Percentiles rank a stretch among this genome's conserved stretches.
Evolutionary conservation across 441 rosid genomes (phyloP).

Genomic region (Erodium moschatum): DNA sequence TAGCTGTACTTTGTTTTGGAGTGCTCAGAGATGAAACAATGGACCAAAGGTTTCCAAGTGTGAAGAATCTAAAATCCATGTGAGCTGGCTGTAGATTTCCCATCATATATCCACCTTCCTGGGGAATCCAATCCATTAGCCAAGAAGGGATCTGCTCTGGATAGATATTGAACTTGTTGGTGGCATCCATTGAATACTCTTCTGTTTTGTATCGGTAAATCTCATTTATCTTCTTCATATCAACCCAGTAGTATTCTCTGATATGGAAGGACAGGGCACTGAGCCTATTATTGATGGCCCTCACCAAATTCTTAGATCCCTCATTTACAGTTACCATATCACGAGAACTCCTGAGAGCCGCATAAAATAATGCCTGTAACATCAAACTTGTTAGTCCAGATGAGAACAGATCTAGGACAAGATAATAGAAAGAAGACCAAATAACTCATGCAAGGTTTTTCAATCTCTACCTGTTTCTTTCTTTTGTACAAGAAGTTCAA

Average conservation of each 20-base stretch:
- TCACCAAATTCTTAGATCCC: constrained; percentile 72
- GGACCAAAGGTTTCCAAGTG: constrained; percentile 85
- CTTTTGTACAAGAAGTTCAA: too few relatives aligned
- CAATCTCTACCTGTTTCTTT: too few relatives aligned
- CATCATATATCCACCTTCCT: constrained; percentile 72
- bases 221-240: constrained; percentile 67
- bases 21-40: constrained; percentile 61
- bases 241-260: constrained; percentile 88
- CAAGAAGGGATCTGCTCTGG: constrained; percentile 91
- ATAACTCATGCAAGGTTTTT: too few relatives aligned
- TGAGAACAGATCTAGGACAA: too few relatives aligned
- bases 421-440: too few relatives aligned
- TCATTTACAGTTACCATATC: constrained; percentile 82
- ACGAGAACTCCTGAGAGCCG: constrained; percentile 67
- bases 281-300: constrained; percentile 78
- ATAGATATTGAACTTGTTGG: constrained; percentile 40
- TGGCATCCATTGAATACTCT: too few relatives aligned
- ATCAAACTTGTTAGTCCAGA: constrained; percentile 2
- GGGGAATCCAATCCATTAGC: constrained; percentile 91
- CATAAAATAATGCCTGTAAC: constrained; percentile 71
- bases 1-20: constrained; percentile 61
- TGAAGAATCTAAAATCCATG: constrained; percentile 84
- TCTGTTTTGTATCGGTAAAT: constrained; percentile 89
- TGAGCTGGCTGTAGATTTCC: constrained; percentile 92
- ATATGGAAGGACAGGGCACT: constrained; percentile 88